Evolutionary conservation across 1,284 basidiomycete species (phyloP), one percentile per base, ranked within the genome.

Genomic region (Puccinia polysora): DNA sequence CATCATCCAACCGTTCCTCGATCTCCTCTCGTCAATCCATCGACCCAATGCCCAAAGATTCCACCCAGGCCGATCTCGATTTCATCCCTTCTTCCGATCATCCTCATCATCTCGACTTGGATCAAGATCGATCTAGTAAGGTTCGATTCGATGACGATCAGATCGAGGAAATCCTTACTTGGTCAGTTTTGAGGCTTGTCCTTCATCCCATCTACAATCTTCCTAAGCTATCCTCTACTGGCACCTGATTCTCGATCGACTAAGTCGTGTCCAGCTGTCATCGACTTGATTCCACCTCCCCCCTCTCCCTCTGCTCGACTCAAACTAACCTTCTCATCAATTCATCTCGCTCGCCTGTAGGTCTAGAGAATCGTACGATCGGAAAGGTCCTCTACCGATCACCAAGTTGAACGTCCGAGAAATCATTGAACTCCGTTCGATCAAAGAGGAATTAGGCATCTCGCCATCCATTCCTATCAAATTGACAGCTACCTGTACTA

Each of bases 381-480:
- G 68, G 1, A 71, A 55, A 55, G 59, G 68, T 7, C 59, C 58
- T 28, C n/a, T 36, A 38, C 68, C 68, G 4, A 62, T 71, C 8
- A 63, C 56, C 47, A 53, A 55, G n/a, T 30, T 71, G 23, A 62
- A 50, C 32, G 20, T 71, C 5, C 28, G 58, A 23, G 59, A 71
- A 30, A 14, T 71, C 10, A 53, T 71, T 40, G 68, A 71, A 28
- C 50, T 71, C 28, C 62, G 55, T 14, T 36, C 55, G 25, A 71
- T 71, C 47, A 71, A 71, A 38, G 58, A 71, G 52, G 68, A 71
- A 28, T 38, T 65, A 4, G 60, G 45, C 25, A 64, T 64, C 45
- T 47, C 45, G 2, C 28, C 43, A 14, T 12, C 45, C 20, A n/a
- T n/a, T n/a, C n/a, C n/a, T n/a, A n/a, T n/a, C n/a, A n/a, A n/a